These are phyloP conservation scores for Exophiala sp. DNA, from an alignment of 2,329 filamentous ascomycete species.

Conservation along the genomic window DNA sequence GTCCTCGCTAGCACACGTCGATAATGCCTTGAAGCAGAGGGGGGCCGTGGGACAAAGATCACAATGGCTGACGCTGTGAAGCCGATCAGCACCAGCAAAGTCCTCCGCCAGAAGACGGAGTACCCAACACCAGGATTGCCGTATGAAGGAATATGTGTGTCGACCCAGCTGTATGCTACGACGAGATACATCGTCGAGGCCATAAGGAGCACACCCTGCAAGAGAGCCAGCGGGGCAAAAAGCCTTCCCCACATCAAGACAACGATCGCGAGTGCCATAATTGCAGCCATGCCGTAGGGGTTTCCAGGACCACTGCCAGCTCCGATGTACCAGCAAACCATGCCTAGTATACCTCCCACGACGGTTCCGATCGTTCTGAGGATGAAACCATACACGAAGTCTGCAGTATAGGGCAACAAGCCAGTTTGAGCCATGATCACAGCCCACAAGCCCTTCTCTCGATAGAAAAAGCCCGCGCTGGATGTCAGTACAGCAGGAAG, in stretches of 20 bases:
- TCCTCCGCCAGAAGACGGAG: constrained; percentile 46
- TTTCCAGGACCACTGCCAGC: constrained; percentile 49
- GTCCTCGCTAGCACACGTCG: constrained; percentile 9
- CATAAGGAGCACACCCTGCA: constrained; percentile 38
- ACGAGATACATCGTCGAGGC: constrained; percentile 45
- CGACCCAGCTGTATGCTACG: constrained; percentile 48
- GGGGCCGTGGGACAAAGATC: constrained; percentile 14
- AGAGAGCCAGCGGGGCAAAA: constrained; percentile 32
- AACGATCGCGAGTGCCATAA: constrained; percentile 34
- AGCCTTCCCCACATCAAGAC: constrained; percentile 38
- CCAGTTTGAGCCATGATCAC: constrained; percentile 52
- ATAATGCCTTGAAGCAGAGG: constrained; percentile 11
- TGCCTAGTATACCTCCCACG: constrained; percentile 46
- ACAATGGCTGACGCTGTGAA: constrained; percentile 13
- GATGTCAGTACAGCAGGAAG: constrained; percentile 44
- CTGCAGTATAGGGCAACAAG: constrained; percentile 49
- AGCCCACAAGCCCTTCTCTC: constrained; percentile 52
- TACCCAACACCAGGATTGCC: constrained; percentile 49
- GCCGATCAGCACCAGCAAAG: constrained; percentile 39
- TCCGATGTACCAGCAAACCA: constrained; percentile 52
- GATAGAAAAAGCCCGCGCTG: constrained; percentile 50
- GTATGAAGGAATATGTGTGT: constrained; percentile 42
- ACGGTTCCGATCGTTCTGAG: constrained; percentile 44
- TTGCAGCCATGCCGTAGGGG: constrained; percentile 49
- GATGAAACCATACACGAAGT: constrained; percentile 48